Conservation (phyloP, 257 asterid genomes). For the Fraxinus americana region DNA sequence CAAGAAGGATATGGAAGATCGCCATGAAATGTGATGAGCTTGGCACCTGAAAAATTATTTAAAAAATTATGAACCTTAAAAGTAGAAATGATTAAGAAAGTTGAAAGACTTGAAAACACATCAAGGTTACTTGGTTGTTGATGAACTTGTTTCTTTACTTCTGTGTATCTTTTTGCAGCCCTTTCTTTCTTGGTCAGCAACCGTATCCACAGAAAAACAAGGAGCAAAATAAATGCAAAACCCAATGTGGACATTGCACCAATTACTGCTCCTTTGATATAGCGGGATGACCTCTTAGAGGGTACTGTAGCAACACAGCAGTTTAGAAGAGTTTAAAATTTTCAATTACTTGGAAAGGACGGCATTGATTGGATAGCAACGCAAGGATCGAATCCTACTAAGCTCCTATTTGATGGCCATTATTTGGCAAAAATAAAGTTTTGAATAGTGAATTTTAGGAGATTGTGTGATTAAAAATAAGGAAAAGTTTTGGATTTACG, state of each 20-base stretch:
- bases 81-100: neutral
- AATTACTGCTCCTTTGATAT: conserved; percentile 70
- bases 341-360: neutral
- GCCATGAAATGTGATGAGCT: conserved; percentile 91
- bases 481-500: too few species aligned
- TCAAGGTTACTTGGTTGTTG: conserved; percentile 70
- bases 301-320: conserved; percentile 46
- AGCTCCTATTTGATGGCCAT: neutral
- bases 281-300: conserved; percentile 62
- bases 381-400: neutral
- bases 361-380: neutral
- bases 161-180: conserved; percentile 76
- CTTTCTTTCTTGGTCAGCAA: conserved; percentile 79
- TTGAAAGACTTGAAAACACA: neutral
- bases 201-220: conserved; percentile 74
- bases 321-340: conserved; percentile 8
- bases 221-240: conserved; percentile 56
- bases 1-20: conserved; percentile 96
- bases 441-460: too few species aligned
- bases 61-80: neutral
- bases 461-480: too few species aligned
- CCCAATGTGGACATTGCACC: conserved; percentile 76
- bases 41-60: conserved; percentile 55
- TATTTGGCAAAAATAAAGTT: too few species aligned
- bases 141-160: conserved; percentile 82